phyloP scores from a whole-genome alignment of 768 basidiomycete genomes.

The Tulasnella sp. region DNA sequence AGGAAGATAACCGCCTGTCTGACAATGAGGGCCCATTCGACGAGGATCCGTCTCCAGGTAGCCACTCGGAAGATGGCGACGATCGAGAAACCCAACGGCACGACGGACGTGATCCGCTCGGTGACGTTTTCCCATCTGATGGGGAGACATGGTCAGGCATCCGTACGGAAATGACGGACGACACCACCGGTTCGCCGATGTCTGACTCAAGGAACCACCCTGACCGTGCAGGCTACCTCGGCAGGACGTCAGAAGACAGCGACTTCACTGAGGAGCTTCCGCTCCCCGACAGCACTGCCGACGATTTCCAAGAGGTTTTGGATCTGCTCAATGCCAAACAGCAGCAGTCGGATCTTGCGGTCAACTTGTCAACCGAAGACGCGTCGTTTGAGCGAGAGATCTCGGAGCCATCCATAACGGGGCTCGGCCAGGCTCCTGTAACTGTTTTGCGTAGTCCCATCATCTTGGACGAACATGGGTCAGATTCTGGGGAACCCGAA shows the following conservation, averaged over 20 bases:
- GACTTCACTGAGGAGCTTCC: constrained; percentile 24
- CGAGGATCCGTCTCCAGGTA: background rate
- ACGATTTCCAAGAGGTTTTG: constrained; percentile 24
- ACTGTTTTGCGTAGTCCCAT: constrained; percentile 5
- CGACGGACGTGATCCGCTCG: constrained; percentile 26
- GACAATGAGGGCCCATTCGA: constrained; percentile 7
- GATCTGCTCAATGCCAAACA: constrained; percentile 21
- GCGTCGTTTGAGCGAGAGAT: background rate
- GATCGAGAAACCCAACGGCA: background rate
- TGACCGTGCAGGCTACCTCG: constrained; percentile 9
- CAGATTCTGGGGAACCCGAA: background rate
- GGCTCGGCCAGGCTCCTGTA: background rate
- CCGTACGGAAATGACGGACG: background rate
- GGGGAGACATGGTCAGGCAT: constrained; percentile 26
- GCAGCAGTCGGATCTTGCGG: background rate
- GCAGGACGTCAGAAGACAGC: constrained; percentile 4
- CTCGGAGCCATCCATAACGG: background rate
- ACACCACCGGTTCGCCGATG: background rate
- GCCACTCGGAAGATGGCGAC: background rate
- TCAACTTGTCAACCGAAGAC: background rate
- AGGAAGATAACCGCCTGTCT: background rate
- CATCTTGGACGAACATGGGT: background rate
- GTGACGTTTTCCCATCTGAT: constrained; percentile 30
- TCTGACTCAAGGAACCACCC: constrained; percentile 4
- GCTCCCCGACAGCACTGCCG: background rate